Base-by-base conservation (phyloP, 371 early-diverging fungal species). In the Mucor mucedo region DNA sequence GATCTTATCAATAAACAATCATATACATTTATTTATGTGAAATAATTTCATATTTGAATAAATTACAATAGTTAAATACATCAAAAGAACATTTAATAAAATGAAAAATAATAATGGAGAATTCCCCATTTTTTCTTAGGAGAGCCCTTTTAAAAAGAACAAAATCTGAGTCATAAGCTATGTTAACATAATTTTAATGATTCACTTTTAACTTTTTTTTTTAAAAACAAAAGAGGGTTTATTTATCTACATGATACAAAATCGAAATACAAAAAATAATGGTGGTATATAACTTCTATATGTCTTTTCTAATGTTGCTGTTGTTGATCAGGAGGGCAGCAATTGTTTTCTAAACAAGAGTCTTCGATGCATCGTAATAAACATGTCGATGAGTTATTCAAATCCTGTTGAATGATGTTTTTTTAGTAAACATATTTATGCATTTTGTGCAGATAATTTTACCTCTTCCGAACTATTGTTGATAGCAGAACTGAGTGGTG, bases 311-410 rank as follows among this genome's bases (percentile, higher is more conserved):
- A 10, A 27, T 55, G 44, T 56, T 35, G 21, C 16, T 55, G 41
- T 33, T 61, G 42, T 38, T 59, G 60, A 29, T 53, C 52, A 13
- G 62, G 65, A 28, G 71, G 64, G 61, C 71, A 71, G n/a, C 71
- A 71, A 47, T 60, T 52, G 33, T 58, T 71, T 28, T 66, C 67
- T 47, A 60, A 56, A 44, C 71, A 71, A 29, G 71, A 65, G 14
- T 66, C 64, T 35, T 71, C 67, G 16, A 45, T 60, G 50, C 71
- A 71, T 10, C 63, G 59, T 38, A 71, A 63, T 13, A 71, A 40
- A 58, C 71, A 71, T 40, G 68, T 63, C n/a, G 66, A 64, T 11
- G 69, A 64, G 21, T 28, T 48, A n/a, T 54, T 28, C 21, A 49
- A 49, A 45, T 62, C 62, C 67, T 67, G 56, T 56, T 49, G 49